phyloP scores from a whole-genome alignment of 2,329 filamentous ascomycete species.

The Fusarium guadeloupense region DNA sequence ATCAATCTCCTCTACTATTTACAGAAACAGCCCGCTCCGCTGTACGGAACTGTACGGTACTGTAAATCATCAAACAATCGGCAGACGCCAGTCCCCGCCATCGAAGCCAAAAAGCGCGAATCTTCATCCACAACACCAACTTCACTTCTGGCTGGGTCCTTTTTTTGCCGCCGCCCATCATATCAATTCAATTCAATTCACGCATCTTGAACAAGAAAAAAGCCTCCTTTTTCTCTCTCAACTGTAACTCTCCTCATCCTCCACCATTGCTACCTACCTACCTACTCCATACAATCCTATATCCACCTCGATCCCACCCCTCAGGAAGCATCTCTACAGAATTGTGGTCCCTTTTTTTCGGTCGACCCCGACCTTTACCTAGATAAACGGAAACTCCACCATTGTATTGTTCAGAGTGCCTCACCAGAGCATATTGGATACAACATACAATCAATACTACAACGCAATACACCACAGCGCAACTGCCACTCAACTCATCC shows the following conservation, averaged over 20 bases:
- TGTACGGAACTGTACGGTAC: background rate
- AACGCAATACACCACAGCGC: background rate
- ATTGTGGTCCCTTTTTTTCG: conserved; percentile 10
- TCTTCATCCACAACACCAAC: conserved; percentile 25
- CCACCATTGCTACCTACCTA: background rate
- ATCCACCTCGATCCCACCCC: conserved; percentile 21
- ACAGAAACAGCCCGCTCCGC: background rate
- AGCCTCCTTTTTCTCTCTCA: conserved; percentile 20
- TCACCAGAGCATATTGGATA: conserved; percentile 3
- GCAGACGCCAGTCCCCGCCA: conserved; percentile 24
- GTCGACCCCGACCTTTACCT: background rate
- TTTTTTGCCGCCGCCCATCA: conserved; percentile 28
- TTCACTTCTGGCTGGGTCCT: conserved; percentile 2
- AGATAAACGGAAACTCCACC: conserved; percentile 6
- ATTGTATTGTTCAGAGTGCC: background rate
- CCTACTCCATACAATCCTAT: conserved; percentile 14
- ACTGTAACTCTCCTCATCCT: background rate
- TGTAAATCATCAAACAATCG: conserved; percentile 22
- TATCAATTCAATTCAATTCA: conserved; percentile 11
- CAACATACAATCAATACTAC: background rate
- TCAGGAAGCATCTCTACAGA: conserved; percentile 8
- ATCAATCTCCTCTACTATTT: background rate
- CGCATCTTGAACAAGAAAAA: conserved; percentile 19
- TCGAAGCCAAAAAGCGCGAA: conserved; percentile 17
- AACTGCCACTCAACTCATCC: background rate